Evolutionary conservation across 2,329 filamentous ascomycete genomes (phyloP), one percentile per base, ranked within the genome.

Genomic region (Cercospora citrullina): DNA sequence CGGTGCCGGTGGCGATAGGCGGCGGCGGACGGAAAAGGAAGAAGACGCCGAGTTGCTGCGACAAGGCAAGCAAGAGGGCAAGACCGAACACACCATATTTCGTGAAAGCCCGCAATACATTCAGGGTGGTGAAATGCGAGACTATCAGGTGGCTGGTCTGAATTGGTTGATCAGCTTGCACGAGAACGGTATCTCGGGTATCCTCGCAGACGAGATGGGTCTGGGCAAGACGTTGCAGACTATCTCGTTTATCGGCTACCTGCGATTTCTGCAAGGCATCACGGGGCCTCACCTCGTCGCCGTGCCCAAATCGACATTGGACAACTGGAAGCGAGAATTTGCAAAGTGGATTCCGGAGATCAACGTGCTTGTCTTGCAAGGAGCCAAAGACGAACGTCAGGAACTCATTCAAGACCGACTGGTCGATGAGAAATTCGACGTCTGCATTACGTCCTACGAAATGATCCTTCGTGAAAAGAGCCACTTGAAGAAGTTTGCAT

Each of bases 291-390:
- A 99, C 81, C 84, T 99, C 53, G 87, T 99, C 63, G 91, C 88
- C 5, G 95, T 99, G 5, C 95, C 95, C 51, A 99, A 99, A 79
- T 98, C 95, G 12, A 99, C 95, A 0, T 87, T 99, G 6, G 94
- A 99, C 82, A 99, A 99, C 80, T 99, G 95, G 95, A 93, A 94
- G 81, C 89, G 95, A 74, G 95, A 99, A 79, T 98, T 98, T 78
- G 87, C 87, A 64, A 92, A 84, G 77, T 99, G 95, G 95, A 97
- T 94, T 1, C 95, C 95, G 0, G 95, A 98, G 68, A 91, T 98
- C 75, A 92, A 97, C 75, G 92, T 98, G 26, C 83, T 99, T 42
- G 93, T 99, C 10, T 86, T 99, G 7, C 95, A 98, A 79, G 95
- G 95, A 71, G 91, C 91, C 70, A 99, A 99, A 79, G 95, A 99